These are phyloP conservation scores for Cardiospermum halicacabum DNA, from an alignment of 345 rosid genomes.

Conservation along the genomic window DNA sequence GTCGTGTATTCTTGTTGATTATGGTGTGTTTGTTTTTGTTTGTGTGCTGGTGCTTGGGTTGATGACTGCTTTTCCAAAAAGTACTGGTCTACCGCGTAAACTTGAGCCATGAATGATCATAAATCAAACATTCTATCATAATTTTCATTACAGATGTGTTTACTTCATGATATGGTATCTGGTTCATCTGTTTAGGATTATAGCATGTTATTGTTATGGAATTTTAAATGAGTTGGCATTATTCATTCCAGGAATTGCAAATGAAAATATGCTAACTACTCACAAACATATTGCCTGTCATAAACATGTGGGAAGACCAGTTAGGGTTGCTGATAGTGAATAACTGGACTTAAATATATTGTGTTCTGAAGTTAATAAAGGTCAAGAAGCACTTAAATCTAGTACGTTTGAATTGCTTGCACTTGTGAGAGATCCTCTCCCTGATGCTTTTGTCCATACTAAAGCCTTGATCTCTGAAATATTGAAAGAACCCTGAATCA, in stretches of 20 bases:
- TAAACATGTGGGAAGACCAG: conserved; percentile 14
- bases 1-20: too few relatives aligned
- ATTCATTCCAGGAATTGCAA: conserved; percentile 5
- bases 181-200: too few relatives aligned
- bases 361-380: conserved; percentile 28
- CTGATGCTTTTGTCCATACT: conserved; percentile 34
- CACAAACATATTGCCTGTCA: conserved; percentile 15
- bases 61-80: too few relatives aligned
- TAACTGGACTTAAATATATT: conserved; percentile 6
- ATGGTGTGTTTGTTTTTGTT: too few relatives aligned
- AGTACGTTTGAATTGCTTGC: conserved; percentile 41
- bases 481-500: not conserved
- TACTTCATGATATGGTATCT: too few relatives aligned
- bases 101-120: too few relatives aligned
- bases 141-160: too few relatives aligned
- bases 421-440: conserved; percentile 47
- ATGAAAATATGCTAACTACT: conserved; percentile 6
- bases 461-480: conserved; percentile 22
- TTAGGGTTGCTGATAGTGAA: conserved; percentile 19
- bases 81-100: too few relatives aligned
- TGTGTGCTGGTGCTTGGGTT: too few relatives aligned
- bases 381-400: conserved; percentile 34
- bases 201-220: not conserved
- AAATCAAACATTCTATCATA: too few relatives aligned
- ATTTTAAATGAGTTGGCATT: not conserved